Conservation (phyloP, 2,329 filamentous ascomycete species). For the Peltaster fructicola region DNA sequence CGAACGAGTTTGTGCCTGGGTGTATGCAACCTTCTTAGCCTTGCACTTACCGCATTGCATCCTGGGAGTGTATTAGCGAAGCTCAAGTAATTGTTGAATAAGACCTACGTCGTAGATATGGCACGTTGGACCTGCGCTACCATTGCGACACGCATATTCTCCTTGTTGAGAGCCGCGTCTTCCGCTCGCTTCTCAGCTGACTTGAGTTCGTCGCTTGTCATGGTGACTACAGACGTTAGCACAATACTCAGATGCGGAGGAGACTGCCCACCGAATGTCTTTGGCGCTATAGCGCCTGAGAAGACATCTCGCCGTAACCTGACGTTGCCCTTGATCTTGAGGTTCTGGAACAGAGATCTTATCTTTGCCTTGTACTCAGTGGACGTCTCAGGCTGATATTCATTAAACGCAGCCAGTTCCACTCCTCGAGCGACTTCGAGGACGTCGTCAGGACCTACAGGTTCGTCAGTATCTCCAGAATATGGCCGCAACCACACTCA, state of each 20-base stretch:
- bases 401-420: slow-evolving; percentile 57
- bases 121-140: slow-evolving; percentile 82
- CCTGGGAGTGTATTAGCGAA: slow-evolving; percentile 40
- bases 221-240: slow-evolving; percentile 36
- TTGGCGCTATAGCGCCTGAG: slow-evolving; percentile 50
- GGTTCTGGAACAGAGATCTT: slow-evolving; percentile 79
- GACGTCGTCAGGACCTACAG: slow-evolving; percentile 42
- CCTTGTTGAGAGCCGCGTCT: slow-evolving; percentile 60
- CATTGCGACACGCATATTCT: slow-evolving; percentile 97
- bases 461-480: slow-evolving; percentile 1
- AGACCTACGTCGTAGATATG: slow-evolving; percentile 32
- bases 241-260: neutral
- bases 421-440: slow-evolving; percentile 49
- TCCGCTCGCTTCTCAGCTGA: slow-evolving; percentile 62
- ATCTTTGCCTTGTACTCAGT: slow-evolving; percentile 73
- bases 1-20: slow-evolving; percentile 83
- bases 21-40: slow-evolving; percentile 87
- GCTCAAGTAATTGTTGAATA: neutral
- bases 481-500: slow-evolving; percentile 12
- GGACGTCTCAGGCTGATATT: slow-evolving; percentile 51
- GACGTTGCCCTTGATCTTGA: slow-evolving; percentile 81
- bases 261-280: slow-evolving; percentile 38
- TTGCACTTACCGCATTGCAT: slow-evolving; percentile 85
- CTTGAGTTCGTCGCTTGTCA: slow-evolving; percentile 84
- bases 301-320: slow-evolving; percentile 62